These are phyloP conservation scores for Coemansia aciculifera DNA, from an alignment of 192 early-diverging fungal genomes.

Conservation along the genomic window DNA sequence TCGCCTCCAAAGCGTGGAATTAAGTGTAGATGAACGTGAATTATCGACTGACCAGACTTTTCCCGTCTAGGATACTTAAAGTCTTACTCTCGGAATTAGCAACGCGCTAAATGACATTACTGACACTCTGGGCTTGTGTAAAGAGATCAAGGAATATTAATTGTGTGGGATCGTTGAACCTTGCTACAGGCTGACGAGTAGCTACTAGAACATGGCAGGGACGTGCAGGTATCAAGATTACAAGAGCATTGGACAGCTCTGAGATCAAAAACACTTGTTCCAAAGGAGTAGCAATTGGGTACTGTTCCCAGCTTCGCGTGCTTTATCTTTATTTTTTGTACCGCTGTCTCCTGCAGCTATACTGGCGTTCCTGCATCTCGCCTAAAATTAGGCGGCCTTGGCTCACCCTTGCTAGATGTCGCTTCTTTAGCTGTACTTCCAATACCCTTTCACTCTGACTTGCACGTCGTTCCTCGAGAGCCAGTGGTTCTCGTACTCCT, in stretches of 20 bases:
- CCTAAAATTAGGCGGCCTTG: too few species aligned
- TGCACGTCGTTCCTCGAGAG: too few species aligned
- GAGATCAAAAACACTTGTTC: constrained; percentile 77
- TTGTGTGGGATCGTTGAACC: constrained; percentile 74
- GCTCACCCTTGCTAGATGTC: too few species aligned
- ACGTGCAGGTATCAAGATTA: constrained; percentile 90
- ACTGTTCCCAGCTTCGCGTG: too few species aligned
- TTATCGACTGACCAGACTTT: constrained; percentile 76
- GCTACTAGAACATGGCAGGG: constrained; percentile 83
- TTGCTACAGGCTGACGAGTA: constrained; percentile 63
- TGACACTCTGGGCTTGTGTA: constrained; percentile 73
- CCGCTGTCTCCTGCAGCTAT: too few species aligned
- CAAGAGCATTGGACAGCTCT: constrained; percentile 72
- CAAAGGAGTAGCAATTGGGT: constrained; percentile 63
- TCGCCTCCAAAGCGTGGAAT: constrained; percentile 82
- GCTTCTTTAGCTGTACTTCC: too few species aligned
- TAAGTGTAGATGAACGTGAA: constrained; percentile 90
- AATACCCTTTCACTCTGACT: too few species aligned
- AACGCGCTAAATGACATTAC: constrained; percentile 70
- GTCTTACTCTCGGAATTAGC: constrained; percentile 74
- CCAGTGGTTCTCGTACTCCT: too few species aligned
- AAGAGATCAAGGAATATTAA: constrained; percentile 87
- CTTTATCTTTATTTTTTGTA: too few species aligned
- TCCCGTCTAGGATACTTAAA: constrained; percentile 76
- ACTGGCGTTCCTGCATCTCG: too few species aligned